Evolutionary conservation across 345 rosid species (phyloP).

Genomic region (Acer saccharum): DNA sequence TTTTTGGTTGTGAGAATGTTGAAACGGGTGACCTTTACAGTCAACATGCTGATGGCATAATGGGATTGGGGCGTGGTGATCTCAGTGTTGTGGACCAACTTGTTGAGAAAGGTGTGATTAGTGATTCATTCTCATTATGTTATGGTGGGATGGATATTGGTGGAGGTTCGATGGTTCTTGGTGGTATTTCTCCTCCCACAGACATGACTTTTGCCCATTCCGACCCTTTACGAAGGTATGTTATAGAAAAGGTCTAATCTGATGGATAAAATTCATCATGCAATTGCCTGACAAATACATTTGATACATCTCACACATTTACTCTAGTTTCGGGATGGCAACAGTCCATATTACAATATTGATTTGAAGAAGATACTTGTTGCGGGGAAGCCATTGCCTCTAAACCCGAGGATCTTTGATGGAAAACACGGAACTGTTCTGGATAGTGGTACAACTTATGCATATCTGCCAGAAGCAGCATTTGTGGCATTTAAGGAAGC

Average conservation of each 20-base stretch:
- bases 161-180: slow-evolving; percentile 96
- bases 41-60: slow-evolving; percentile 93
- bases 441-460: slow-evolving; percentile 93
- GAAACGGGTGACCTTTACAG: slow-evolving; percentile 93
- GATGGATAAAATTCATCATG: slow-evolving; percentile 31
- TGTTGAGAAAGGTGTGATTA: slow-evolving; percentile 74
- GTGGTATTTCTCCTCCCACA: slow-evolving; percentile 64
- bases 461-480: slow-evolving; percentile 84
- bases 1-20: slow-evolving; percentile 84
- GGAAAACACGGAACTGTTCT: slow-evolving; percentile 77
- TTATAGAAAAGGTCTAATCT: slow-evolving; percentile 34
- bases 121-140: slow-evolving; percentile 87
- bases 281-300: slow-evolving; percentile 51
- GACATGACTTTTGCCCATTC: slow-evolving; percentile 73
- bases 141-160: slow-evolving; percentile 96
- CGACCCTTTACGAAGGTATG: slow-evolving; percentile 80
- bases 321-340: slow-evolving; percentile 99
- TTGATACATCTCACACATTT: slow-evolving; percentile 83
- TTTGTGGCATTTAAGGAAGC: slow-evolving; percentile 74
- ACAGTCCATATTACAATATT: slow-evolving; percentile 99
- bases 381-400: slow-evolving; percentile 76
- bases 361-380: slow-evolving; percentile 90
- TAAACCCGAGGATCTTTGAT: slow-evolving; percentile 64
- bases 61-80: slow-evolving; percentile 94
- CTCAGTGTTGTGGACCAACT: slow-evolving; percentile 91